phyloP scores from a whole-genome alignment of 305 asterid genomes.

The Rubia tinctorum region DNA sequence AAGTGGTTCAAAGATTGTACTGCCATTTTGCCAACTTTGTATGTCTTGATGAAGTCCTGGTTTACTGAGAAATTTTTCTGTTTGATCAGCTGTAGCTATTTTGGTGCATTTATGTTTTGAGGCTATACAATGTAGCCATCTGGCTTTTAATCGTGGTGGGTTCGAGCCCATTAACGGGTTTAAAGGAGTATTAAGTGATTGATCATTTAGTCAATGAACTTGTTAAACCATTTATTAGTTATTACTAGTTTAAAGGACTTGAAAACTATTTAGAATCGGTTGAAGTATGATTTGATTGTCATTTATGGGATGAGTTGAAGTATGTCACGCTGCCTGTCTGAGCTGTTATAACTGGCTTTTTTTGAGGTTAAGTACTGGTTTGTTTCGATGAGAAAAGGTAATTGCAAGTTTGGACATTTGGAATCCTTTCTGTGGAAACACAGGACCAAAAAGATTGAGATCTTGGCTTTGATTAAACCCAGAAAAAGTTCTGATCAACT shows the following conservation, averaged over 20 bases:
- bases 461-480: not conserved
- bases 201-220: not conserved
- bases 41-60: not conserved
- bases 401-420: not conserved
- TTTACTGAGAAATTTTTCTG: not conserved
- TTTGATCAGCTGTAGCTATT: not conserved
- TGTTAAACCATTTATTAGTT: not conserved
- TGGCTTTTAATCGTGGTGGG: not conserved
- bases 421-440: conserved; percentile 11
- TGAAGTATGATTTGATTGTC: not conserved
- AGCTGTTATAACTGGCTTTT: not conserved
- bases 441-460: conserved; percentile 14
- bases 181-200: not conserved
- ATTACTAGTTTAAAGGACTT: too few species aligned
- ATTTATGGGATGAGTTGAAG: not conserved
- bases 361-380: not conserved
- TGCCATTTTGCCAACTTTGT: not conserved
- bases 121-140: not conserved
- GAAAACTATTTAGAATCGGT: too few species aligned
- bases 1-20: not conserved
- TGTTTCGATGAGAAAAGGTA: not conserved
- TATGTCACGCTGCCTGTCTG: not conserved
- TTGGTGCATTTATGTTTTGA: not conserved
- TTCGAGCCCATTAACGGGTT: not conserved
- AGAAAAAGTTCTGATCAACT: not conserved